Percentiles rank a stretch among this genome's conserved stretches.
phyloP scores from a whole-genome alignment of 331 rosid genomes.

The Cydonia oblonga region DNA sequence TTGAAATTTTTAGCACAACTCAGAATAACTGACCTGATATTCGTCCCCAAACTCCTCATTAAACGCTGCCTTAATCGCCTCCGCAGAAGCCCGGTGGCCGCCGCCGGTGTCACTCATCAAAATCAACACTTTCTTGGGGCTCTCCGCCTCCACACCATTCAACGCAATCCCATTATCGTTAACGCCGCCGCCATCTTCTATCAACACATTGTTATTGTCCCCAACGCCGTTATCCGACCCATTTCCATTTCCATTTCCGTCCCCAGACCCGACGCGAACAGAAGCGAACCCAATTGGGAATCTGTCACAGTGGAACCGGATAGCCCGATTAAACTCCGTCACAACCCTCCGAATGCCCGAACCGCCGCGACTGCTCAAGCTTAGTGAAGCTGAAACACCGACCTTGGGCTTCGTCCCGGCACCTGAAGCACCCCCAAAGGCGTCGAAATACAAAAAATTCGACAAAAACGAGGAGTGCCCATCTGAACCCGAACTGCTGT shows the following conservation, averaged over 20 bases:
- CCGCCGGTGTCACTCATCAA: constrained; percentile 99
- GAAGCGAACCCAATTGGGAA: constrained; percentile 86
- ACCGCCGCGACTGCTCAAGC: constrained; percentile 25
- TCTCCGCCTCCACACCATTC: constrained; percentile 25
- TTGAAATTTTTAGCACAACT: not conserved
- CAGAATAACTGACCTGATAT: constrained; percentile 58
- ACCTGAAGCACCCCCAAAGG: not conserved
- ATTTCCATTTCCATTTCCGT: constrained; percentile 14
- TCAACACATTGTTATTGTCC: constrained; percentile 22
- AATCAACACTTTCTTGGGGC: constrained; percentile 65
- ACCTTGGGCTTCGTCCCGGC: constrained; percentile 20
- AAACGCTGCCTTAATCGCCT: constrained; percentile 85
- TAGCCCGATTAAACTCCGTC: constrained; percentile 53
- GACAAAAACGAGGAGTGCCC: constrained; percentile 28
- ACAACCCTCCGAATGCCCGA: constrained; percentile 29
- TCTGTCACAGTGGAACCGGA: constrained; percentile 58
- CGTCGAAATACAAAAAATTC: constrained; percentile 33
- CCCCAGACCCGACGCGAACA: constrained; percentile 23
- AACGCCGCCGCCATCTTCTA: constrained; percentile 29
- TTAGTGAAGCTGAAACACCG: constrained; percentile 43
- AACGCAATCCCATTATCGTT: constrained; percentile 31
- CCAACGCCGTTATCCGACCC: constrained; percentile 13
- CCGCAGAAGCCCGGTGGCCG: constrained; percentile 98
- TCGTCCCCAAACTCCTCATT: constrained; percentile 65
- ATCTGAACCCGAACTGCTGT: constrained; percentile 24